Conservation (phyloP, 2,329 filamentous ascomycete genomes). For the Aspergillus sp. region DNA sequence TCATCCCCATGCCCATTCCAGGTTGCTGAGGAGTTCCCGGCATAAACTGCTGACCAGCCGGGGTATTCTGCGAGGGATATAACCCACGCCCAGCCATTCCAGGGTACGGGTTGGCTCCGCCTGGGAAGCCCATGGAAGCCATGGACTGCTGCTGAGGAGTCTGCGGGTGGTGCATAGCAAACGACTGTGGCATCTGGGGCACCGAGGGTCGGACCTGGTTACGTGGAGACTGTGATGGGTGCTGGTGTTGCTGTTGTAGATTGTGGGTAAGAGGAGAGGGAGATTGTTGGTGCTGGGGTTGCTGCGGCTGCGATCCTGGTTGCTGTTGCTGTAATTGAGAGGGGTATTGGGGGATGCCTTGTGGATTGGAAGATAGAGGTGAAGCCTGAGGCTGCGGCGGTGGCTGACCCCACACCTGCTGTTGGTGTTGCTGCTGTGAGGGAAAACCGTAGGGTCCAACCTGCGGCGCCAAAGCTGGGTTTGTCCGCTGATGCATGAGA, state of each 20-base stretch:
- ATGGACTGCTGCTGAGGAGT: conserved; percentile 35
- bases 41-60: conserved; percentile 36
- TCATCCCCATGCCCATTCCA: conserved; percentile 38
- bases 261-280: conserved; percentile 39
- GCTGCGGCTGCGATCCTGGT: conserved; percentile 22
- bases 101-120: conserved; percentile 33
- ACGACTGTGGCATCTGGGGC: conserved; percentile 39
- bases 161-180: conserved; percentile 38
- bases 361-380: conserved; percentile 45
- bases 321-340: conserved; percentile 41
- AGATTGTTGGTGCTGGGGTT: conserved; percentile 17
- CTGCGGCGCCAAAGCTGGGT: conserved; percentile 55
- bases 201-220: conserved; percentile 38
- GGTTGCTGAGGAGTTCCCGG: conserved; percentile 36
- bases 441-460: conserved; percentile 53
- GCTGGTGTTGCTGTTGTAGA: conserved; percentile 36
- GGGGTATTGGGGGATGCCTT: conserved; percentile 43
- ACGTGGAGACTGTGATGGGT: conserved; percentile 45
- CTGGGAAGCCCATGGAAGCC: conserved; percentile 39
- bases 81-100: conserved; percentile 35
- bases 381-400: conserved; percentile 64
- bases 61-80: conserved; percentile 38
- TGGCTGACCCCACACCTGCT: conserved; percentile 67
- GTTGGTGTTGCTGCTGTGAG: conserved; percentile 59
- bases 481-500: conserved; percentile 67